Base-by-base conservation (phyloP, 2,329 filamentous ascomycete genomes). In the Cyanodermella asteris region DNA sequence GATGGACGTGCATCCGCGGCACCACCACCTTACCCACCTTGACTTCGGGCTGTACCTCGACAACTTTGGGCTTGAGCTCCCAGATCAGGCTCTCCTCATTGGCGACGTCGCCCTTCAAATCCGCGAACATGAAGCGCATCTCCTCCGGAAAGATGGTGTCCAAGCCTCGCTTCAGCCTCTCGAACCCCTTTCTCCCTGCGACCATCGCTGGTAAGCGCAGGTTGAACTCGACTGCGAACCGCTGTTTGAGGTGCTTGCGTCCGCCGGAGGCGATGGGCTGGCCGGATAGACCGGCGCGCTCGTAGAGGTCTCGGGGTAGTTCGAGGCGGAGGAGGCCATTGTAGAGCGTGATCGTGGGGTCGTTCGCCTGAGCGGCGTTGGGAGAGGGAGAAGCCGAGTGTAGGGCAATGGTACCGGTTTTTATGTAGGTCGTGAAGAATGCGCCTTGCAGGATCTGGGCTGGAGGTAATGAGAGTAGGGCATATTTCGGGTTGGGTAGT, bases 401-500 rank as follows among this genome's bases (percentile, higher is more conserved):
- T n/a, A n/a, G n/a, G n/a, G n/a, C n/a, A 11, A 9, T 4, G 7
- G 13, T 50, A 76, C 76, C 75, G 31, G 60, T 61, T 46, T 91
- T 91, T 36, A 94, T 71, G 42, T 90, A 82, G 21, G 69, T 57
- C n/a, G 64, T 72, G 39, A 91, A 81, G 38, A 93, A 91, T 0
- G 70, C 63, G 1, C 66, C 64, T 17, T 73, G 59, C 1, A 94
- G 44, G 5, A 94, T 42, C 30, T 78, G 68, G 6, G 59, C 60
- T 7, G 91, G 56, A 4, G 66, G 64, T 61, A 91, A 70, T 35
- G 66, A 63, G 3, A 91, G 66, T 31, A 65, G 62, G 16, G 64
- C 63, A 54, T 77, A 90, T 23, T 49, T 47, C 9, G 51, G 38
- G 7, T 36, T 43, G n/a, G 38, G 37, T 13, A 48, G 34, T 18